Percentiles rank a stretch among this genome's conserved stretches.
Conservation (phyloP, 148 eudicot genomes). For the Polygonum maritimum region DNA sequence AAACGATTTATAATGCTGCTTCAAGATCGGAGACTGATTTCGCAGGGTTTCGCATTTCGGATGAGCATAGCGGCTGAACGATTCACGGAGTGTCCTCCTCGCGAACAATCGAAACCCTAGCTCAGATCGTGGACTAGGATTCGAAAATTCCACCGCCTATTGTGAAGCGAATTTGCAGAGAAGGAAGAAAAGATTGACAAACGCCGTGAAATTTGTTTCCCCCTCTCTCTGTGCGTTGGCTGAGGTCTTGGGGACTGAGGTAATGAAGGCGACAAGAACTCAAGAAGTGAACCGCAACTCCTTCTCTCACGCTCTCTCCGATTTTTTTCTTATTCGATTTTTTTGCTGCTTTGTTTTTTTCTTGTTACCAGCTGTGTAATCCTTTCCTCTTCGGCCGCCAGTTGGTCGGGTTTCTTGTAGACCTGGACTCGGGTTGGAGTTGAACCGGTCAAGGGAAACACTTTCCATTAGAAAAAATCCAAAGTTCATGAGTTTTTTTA, state of each 20-base stretch:
- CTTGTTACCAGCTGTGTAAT: neutral
- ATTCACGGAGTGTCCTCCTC: too few relatives aligned
- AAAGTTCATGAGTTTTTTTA: too few relatives aligned
- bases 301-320: neutral
- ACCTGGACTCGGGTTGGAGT: neutral
- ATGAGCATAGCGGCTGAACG: neutral
- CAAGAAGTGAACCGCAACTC: neutral
- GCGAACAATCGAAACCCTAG: constrained; percentile 1
- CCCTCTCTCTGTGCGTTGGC: neutral
- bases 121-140: constrained; percentile 7
- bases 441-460: neutral
- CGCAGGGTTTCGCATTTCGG: constrained; percentile 5
- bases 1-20: neutral
- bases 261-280: constrained; percentile 7
- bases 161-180: neutral
- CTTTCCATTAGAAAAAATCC: too few relatives aligned
- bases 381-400: neutral
- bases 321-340: neutral
- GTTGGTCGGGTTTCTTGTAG: neutral
- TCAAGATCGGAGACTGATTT: constrained; percentile 20
- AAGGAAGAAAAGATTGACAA: neutral
- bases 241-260: neutral
- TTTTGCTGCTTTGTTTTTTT: neutral
- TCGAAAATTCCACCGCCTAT: neutral
- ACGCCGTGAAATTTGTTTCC: neutral